phyloP scores from a whole-genome alignment of 1,284 basidiomycete species.

The Leucoagaricus sp. region DNA sequence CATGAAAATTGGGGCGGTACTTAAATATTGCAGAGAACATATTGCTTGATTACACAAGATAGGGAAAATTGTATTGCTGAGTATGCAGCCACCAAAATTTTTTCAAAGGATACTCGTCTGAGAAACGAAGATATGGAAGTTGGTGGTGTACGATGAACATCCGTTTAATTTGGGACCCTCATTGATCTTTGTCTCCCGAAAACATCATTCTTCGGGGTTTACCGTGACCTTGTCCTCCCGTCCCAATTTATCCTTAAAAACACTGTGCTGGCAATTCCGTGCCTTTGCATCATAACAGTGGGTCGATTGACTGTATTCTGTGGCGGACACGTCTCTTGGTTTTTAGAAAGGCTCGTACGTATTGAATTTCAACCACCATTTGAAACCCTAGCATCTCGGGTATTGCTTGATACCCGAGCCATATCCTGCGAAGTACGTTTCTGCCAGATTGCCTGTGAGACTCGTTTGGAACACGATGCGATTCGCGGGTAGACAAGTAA shows the following conservation, averaged over 20 bases:
- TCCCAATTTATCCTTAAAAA: constrained; percentile 3
- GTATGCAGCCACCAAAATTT: constrained; percentile 8
- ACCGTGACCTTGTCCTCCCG: constrained; percentile 2
- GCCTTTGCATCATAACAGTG: neutral
- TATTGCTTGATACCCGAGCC: neutral
- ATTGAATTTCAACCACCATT: too few relatives aligned
- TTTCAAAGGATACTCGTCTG: neutral
- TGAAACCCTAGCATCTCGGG: too few relatives aligned
- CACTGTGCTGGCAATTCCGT: neutral
- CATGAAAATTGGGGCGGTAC: constrained; percentile 1
- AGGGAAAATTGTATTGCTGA: constrained; percentile 6
- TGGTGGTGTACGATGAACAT: constrained; percentile 9
- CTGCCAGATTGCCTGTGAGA: neutral
- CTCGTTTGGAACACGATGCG: neutral
- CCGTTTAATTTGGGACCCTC: constrained; percentile 14
- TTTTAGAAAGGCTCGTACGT: neutral
- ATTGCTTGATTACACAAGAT: neutral
- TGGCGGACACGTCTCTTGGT: neutral
- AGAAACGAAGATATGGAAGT: constrained; percentile 13
- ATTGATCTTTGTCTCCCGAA: constrained; percentile 5
- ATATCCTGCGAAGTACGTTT: neutral
- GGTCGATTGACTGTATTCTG: neutral
- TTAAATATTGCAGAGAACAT: constrained; percentile 14
- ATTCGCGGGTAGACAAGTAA: neutral
- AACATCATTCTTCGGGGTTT: constrained; percentile 12